Conservation (phyloP, 495 filamentous ascomycete species). For the Penicillium bialowiezense region DNA sequence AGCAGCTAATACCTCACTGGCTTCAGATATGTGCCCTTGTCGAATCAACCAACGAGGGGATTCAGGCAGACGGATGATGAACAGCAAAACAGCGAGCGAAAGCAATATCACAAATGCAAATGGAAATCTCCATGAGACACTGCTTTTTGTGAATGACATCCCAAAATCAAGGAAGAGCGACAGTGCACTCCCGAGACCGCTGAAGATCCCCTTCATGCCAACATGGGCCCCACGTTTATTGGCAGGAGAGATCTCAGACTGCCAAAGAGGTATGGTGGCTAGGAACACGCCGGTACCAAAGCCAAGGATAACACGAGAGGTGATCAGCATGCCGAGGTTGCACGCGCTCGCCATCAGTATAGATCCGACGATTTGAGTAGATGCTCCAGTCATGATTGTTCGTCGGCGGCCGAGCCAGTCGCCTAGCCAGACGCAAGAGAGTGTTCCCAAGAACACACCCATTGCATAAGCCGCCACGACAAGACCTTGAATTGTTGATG, state of each 20-base stretch:
- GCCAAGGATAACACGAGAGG: conserved; percentile 49
- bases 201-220: conserved; percentile 57
- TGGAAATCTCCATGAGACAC: conserved; percentile 49
- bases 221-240: conserved; percentile 57
- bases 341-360: conserved; percentile 54
- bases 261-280: conserved; percentile 62
- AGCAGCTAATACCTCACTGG: conserved; percentile 33
- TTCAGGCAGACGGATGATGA: conserved; percentile 38
- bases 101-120: conserved; percentile 43
- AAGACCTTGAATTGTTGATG: conserved; percentile 25
- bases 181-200: conserved; percentile 54
- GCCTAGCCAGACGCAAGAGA: conserved; percentile 51
- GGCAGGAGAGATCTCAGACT: conserved; percentile 58
- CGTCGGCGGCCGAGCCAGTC: conserved; percentile 56
- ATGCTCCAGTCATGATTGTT: conserved; percentile 49
- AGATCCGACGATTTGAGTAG: conserved; percentile 54
- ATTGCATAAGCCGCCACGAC: conserved; percentile 59
- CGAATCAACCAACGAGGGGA: conserved; percentile 47
- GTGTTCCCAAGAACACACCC: conserved; percentile 55
- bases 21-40: conserved; percentile 31
- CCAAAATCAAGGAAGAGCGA: conserved; percentile 54
- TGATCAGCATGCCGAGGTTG: conserved; percentile 53
- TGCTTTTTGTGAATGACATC: conserved; percentile 41
- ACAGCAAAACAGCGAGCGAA: conserved; percentile 24
- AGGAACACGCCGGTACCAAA: conserved; percentile 61